Base-by-base conservation (phyloP, 2,329 filamentous ascomycete genomes). In the Alternaria sp. region DNA sequence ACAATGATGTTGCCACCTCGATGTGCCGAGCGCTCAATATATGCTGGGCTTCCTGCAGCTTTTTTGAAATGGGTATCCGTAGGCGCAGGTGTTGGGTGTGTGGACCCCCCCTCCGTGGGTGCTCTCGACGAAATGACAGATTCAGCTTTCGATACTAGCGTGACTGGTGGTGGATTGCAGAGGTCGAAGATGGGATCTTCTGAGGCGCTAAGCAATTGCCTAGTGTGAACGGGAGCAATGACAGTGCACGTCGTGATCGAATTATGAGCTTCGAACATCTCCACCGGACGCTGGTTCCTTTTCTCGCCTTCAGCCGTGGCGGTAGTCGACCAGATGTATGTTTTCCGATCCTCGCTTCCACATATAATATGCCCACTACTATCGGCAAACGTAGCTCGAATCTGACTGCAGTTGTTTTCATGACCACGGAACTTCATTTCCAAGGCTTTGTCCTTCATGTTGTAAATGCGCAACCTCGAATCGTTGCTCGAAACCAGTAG, bases 171-270 rank as follows among this genome's bases (percentile, higher is more conserved):
- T 5, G 95, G 95, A 70, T 98, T 98, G 83, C 95, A 98, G 1
- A 98, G 85, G 70, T 97, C 94, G 77, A 93, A 99, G n/a, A 99
- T 87, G 2, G 95, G 94, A 75, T 99, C 94, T 57, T 92, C 92
- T 0, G 93, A 96, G 14, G 87, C 86, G 52, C 91, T 89, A 0
- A 99, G 85, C 2, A 95, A 83, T 72, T 92, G 90, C 59, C 92
- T 87, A 11, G 93, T 93, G 70, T 87, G 88, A 0, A 87, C 86
- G 0, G 95, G 94, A 0, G 94, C 94, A 73, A 97, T 90, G 4
- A 95, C 81, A 2, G 94, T 92, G n/a, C 90, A 91, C 0, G 94
- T 98, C 4, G 97, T 94, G 60, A 96, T 92, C 22, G 92, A 89
- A 1, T 91, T 88, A 75, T 97, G 93, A 0, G 94, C 94, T 72